Conservation (phyloP, 2,329 filamentous ascomycete genomes). For the Curvularia lunata region DNA sequence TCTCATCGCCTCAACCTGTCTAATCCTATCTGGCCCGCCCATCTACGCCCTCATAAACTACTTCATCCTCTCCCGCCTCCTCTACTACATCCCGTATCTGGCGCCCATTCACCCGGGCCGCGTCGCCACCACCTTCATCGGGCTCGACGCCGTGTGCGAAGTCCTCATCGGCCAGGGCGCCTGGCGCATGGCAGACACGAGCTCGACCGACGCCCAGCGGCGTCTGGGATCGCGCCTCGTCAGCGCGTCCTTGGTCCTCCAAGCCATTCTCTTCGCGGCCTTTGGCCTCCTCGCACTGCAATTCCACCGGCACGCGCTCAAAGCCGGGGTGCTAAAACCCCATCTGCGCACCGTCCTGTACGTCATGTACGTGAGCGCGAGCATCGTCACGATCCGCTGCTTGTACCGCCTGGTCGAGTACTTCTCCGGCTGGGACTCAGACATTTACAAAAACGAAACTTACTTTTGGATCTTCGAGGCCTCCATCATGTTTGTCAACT, state of each 20-base stretch:
- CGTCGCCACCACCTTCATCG: slow-evolving; percentile 65
- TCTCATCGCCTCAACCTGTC: slow-evolving; percentile 51
- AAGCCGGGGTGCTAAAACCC: slow-evolving; percentile 49
- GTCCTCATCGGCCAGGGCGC: slow-evolving; percentile 61
- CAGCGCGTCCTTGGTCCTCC: slow-evolving; percentile 58
- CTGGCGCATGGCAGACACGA: slow-evolving; percentile 52
- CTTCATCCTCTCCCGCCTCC: slow-evolving; percentile 64
- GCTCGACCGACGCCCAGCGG: slow-evolving; percentile 45
- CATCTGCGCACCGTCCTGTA: slow-evolving; percentile 55
- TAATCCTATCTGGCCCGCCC: slow-evolving; percentile 56
- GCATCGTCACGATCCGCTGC: slow-evolving; percentile 57
- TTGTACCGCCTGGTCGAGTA: slow-evolving; percentile 62
- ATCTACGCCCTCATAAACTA: slow-evolving; percentile 68
- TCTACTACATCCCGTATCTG: slow-evolving; percentile 67
- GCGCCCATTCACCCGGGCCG: slow-evolving; percentile 64
- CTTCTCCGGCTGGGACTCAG: slow-evolving; percentile 48
- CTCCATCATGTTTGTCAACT: slow-evolving; percentile 59
- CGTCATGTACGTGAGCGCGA: slow-evolving; percentile 57
- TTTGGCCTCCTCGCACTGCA: slow-evolving; percentile 56
- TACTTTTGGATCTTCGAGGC: slow-evolving; percentile 64
- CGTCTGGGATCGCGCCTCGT: slow-evolving; percentile 55
- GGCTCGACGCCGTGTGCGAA: slow-evolving; percentile 59
- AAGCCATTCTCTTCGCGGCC: slow-evolving; percentile 57
- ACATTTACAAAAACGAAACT: slow-evolving; percentile 54
- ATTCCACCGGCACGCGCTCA: slow-evolving; percentile 56